phyloP scores from a whole-genome alignment of 2,329 filamentous ascomycete genomes.

The Leptodontidium sp. region DNA sequence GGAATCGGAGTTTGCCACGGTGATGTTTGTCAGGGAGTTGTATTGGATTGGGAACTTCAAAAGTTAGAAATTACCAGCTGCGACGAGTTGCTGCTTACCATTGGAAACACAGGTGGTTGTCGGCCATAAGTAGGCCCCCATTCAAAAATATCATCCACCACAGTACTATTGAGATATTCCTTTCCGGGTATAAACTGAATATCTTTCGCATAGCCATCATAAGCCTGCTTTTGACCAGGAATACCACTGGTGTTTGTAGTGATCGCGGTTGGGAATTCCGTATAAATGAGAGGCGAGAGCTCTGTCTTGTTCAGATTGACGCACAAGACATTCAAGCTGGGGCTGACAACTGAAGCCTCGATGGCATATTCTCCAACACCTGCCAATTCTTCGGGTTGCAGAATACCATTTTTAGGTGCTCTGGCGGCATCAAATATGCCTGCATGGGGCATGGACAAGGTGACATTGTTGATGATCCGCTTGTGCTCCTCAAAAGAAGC shows the following conservation, averaged over 20 bases:
- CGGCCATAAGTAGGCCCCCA: slow-evolving; percentile 65
- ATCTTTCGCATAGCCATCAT: slow-evolving; percentile 50
- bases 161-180: slow-evolving; percentile 62
- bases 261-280: slow-evolving; percentile 60
- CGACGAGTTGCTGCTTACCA: slow-evolving; percentile 46
- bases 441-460: slow-evolving; percentile 78
- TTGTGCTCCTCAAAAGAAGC: slow-evolving; percentile 56
- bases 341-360: slow-evolving; percentile 73
- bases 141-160: slow-evolving; percentile 74
- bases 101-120: slow-evolving; percentile 60
- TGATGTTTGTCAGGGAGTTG: slow-evolving; percentile 72
- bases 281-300: slow-evolving; percentile 70
- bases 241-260: slow-evolving; percentile 47
- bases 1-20: slow-evolving; percentile 56
- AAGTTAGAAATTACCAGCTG: slow-evolving; percentile 7
- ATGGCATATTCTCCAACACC: slow-evolving; percentile 76
- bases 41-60: slow-evolving; percentile 62
- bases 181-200: slow-evolving; percentile 48
- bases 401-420: slow-evolving; percentile 67
- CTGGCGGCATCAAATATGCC: slow-evolving; percentile 71
- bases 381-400: slow-evolving; percentile 71
- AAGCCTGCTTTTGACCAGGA: slow-evolving; percentile 47
- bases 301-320: slow-evolving; percentile 68
- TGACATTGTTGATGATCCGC: slow-evolving; percentile 77
- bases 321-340: slow-evolving; percentile 76